A percentile compares a stretch with the other conserved stretches of the same genome.
Evolutionary conservation across 371 early-diverging fungal genomes (phyloP).

Genomic region (Zychaea mexicana): DNA sequence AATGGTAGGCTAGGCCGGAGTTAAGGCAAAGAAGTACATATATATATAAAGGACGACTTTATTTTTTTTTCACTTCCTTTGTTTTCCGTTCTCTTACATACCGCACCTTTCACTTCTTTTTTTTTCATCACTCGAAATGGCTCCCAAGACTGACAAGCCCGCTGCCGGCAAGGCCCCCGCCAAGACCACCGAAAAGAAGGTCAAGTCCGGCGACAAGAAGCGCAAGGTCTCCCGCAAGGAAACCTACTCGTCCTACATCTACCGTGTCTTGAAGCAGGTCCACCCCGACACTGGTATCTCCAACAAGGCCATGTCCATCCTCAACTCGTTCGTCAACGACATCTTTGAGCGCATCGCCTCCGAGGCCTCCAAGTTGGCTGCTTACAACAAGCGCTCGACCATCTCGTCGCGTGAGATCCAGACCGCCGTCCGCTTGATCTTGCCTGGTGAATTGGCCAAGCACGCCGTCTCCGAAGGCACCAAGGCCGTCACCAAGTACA

Average conservation of each 20-base stretch:
- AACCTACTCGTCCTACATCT: constrained; percentile 91
- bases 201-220: constrained; percentile 58
- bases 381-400: constrained; percentile 94
- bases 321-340: constrained; percentile 98
- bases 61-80: constrained; percentile 17
- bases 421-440: constrained; percentile 90
- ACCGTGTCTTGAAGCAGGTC: constrained; percentile 91
- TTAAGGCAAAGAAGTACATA: background rate
- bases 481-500: constrained; percentile 97
- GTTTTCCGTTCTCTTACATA: constrained; percentile 9
- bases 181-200: constrained; percentile 63
- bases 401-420: constrained; percentile 96
- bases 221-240: constrained; percentile 69
- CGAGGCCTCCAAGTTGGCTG: constrained; percentile 88
- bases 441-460: constrained; percentile 96
- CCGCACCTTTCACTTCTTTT: constrained; percentile 7
- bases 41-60: background rate
- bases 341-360: constrained; percentile 92
- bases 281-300: constrained; percentile 97
- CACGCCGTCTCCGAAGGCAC: constrained; percentile 98
- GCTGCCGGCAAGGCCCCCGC: constrained; percentile 78
- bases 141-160: constrained; percentile 55
- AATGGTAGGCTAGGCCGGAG: too few relatives aligned
- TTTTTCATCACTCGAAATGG: constrained; percentile 31
- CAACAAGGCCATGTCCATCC: constrained; percentile 98